Conservation (phyloP, 2,329 filamentous ascomycete species). For the Xylaria sp. region DNA sequence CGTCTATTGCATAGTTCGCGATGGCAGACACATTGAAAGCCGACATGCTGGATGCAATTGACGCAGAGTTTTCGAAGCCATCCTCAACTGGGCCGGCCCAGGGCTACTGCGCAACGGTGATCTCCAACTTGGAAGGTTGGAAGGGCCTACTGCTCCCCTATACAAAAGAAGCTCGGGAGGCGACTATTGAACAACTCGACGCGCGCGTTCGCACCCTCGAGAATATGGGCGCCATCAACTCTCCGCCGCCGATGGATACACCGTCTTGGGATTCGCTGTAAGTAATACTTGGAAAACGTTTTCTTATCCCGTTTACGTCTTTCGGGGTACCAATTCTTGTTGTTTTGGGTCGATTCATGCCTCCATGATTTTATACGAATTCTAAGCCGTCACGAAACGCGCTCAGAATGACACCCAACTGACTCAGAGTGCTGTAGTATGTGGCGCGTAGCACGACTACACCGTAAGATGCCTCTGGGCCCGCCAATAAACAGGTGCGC, state of each 20-base stretch:
- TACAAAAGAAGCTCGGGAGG: constrained; percentile 10
- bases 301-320: background rate
- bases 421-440: constrained; percentile 7
- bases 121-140: constrained; percentile 44
- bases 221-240: constrained; percentile 25
- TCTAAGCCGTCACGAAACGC: background rate
- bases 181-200: constrained; percentile 40
- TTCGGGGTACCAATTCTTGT: background rate
- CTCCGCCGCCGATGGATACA: constrained; percentile 44
- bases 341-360: background rate
- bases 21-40: constrained; percentile 27
- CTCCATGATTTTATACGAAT: background rate
- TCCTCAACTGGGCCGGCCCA: constrained; percentile 28
- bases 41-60: constrained; percentile 14
- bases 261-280: constrained; percentile 43
- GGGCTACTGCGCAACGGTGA: constrained; percentile 41
- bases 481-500: background rate
- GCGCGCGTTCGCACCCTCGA: constrained; percentile 41
- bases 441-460: constrained; percentile 42
- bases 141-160: constrained; percentile 12
- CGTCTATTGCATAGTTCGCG: background rate
- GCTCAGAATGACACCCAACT: background rate
- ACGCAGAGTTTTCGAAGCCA: constrained; percentile 4
- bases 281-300: background rate
- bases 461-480: constrained; percentile 32